Conservation (phyloP, 192 early-diverging fungal genomes). For the Phlyctochytrium arcticum region DNA sequence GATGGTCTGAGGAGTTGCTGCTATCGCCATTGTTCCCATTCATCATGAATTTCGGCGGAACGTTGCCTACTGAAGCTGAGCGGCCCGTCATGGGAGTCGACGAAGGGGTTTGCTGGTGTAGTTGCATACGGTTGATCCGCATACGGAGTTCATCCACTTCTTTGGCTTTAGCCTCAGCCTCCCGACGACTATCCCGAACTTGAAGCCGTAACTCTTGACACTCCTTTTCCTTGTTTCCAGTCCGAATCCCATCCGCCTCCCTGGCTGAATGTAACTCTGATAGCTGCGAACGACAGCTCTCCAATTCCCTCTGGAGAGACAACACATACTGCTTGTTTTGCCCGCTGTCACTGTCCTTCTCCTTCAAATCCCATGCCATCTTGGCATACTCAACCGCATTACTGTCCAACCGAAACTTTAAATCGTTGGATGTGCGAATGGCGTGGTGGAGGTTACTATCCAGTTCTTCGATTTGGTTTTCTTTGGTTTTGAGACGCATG, state of each 20-base stretch:
- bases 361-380: slow-evolving; percentile 23
- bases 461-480: slow-evolving; percentile 22
- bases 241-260: slow-evolving; percentile 30
- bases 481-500: slow-evolving; percentile 8
- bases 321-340: slow-evolving; percentile 14
- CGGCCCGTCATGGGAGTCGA: not conserved
- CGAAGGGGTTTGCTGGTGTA: not conserved
- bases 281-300: slow-evolving; percentile 21
- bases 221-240: slow-evolving; percentile 35
- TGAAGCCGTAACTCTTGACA: slow-evolving; percentile 30
- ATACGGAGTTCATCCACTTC: slow-evolving; percentile 23
- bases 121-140: not conserved
- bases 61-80: not conserved
- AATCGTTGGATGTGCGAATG: slow-evolving; percentile 3
- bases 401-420: slow-evolving; percentile 11
- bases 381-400: slow-evolving; percentile 16
- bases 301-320: slow-evolving; percentile 15
- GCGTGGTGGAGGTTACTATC: slow-evolving; percentile 14
- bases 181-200: slow-evolving; percentile 11
- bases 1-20: not conserved
- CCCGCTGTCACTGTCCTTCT: slow-evolving; percentile 9
- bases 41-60: not conserved
- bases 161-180: not conserved
- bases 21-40: not conserved
- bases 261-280: slow-evolving; percentile 24